Evolutionary conservation across 192 early-diverging fungal species (phyloP).

Genomic region (Glomus cerebriforme): DNA sequence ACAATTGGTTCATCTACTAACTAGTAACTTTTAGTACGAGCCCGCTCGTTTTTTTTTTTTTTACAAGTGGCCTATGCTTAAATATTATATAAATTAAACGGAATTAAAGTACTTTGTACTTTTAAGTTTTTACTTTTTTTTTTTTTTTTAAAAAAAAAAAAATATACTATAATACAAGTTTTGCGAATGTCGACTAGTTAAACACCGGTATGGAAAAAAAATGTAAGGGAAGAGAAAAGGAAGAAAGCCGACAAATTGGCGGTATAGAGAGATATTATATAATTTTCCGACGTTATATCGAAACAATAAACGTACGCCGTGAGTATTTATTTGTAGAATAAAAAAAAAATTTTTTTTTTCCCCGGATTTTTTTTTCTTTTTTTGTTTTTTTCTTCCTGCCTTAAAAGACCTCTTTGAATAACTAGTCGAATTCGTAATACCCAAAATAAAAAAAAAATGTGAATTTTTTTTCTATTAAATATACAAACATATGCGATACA

Average conservation of each 20-base stretch:
- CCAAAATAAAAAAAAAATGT: not conserved
- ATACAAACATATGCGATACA: not conserved
- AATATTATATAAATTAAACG: not conserved
- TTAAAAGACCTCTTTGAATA: conserved; percentile 9
- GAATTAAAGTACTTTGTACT: not conserved
- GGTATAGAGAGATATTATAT: not conserved
- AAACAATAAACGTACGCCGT: not conserved
- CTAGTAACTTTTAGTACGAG: not conserved
- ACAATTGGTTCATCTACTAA: not conserved
- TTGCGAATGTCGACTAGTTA: not conserved
- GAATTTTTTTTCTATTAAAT: not conserved
- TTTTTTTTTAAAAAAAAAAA: not conserved
- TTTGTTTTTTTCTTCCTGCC: not conserved
- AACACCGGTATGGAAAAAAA: not conserved
- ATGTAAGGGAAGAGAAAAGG: not conserved
- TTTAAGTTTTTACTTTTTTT: not conserved
- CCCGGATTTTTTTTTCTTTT: not conserved
- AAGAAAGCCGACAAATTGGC: not conserved
- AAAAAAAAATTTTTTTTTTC: not conserved
- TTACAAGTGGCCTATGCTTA: not conserved
- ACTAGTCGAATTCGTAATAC: not conserved
- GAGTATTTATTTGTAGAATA: not conserved
- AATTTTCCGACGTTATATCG: not conserved
- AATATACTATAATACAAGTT: not conserved
- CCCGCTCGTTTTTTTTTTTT: not conserved